Base-by-base conservation (phyloP, 257 asterid genomes). In the Coffea canephora region DNA sequence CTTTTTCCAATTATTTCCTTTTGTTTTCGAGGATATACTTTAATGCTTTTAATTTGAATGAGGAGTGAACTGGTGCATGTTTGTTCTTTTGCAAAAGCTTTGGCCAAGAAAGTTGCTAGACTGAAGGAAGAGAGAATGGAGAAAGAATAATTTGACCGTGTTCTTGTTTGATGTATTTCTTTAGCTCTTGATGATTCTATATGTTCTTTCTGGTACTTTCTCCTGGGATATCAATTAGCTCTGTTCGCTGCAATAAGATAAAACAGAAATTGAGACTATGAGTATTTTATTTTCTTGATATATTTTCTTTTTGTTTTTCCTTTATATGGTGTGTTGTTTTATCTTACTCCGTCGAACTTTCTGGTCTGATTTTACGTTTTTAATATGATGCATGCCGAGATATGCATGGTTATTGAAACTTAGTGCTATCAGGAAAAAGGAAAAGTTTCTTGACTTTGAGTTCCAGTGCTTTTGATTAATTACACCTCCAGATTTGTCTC, bases 1-100 rank as follows among this genome's bases (percentile, higher is more conserved):
- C 36, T 78, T 79, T 70, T 55, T 45, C 48, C 64, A 52, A 48
- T 41, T 64, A 54, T 77, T 78, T 77, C 43, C 46, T 69, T 43
- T 78, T 68, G 43, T 67, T 46, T 68, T 41, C 21, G 57, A 43
- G 43, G 43, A 21, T 2, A 18, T 2, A 1, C 8, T 46, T 73
- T 74, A 31, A 14, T 54, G 7, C 19, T 73, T 52, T 25, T 66
- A 55, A 62, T 15, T 31, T 70, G 27, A 9, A 68, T 77, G 70
- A 6, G 73, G 55, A 49, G 55, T 49, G 14, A 46, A 67, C 5
- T 21, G 67, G 70, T 45, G 43, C 43, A 39, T 39, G 5, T 39
- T 39, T 39, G 5, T 39, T 39, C 43, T 39, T 39, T 1, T 39
- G 23, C 34, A 31, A 31, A 31, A 31, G 34, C 36, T 36, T 74